These are phyloP conservation scores for Cyberlindnera japonica DNA, from an alignment of 805 yeast species.

Conservation along the genomic window DNA sequence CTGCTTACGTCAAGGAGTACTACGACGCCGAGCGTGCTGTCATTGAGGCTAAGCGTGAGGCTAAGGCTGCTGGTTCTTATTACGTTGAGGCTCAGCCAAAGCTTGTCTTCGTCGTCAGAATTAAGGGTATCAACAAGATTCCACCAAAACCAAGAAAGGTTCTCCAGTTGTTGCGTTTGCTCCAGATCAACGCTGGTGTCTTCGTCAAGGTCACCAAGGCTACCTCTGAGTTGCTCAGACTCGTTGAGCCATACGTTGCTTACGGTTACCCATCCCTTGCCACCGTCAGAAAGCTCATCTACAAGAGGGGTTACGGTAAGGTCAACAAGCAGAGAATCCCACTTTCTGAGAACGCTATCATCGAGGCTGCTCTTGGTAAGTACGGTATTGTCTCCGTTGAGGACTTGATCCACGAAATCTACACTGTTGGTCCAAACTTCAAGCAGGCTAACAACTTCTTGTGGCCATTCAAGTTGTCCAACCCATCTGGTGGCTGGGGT, in stretches of 20 bases:
- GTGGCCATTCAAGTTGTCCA: slow-evolving; percentile 96
- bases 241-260: slow-evolving; percentile 95
- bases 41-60: slow-evolving; percentile 85
- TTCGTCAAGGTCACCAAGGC: slow-evolving; percentile 96
- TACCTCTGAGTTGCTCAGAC: slow-evolving; percentile 84
- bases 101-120: slow-evolving; percentile 94
- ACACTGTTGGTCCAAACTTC: slow-evolving; percentile 97
- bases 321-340: slow-evolving; percentile 93
- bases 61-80: slow-evolving; percentile 91
- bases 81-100: slow-evolving; percentile 93
- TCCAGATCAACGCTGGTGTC: slow-evolving; percentile 93
- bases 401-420: slow-evolving; percentile 94
- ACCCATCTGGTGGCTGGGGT: slow-evolving; percentile 98
- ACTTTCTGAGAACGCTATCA: slow-evolving; percentile 80
- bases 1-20: slow-evolving; percentile 95
- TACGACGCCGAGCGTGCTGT: slow-evolving; percentile 86
- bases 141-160: slow-evolving; percentile 99
- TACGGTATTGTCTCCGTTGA: slow-evolving; percentile 90
- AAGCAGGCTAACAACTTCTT: slow-evolving; percentile 97
- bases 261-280: slow-evolving; percentile 96
- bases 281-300: slow-evolving; percentile 86
- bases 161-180: slow-evolving; percentile 86
- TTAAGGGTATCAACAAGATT: slow-evolving; percentile 98
- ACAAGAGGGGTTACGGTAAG: slow-evolving; percentile 99
- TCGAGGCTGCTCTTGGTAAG: slow-evolving; percentile 86